A percentile compares a stretch with the other conserved stretches of the same genome.
phyloP scores from a whole-genome alignment of 2,329 filamentous ascomycete species.

The Huntiella moniliformis region DNA sequence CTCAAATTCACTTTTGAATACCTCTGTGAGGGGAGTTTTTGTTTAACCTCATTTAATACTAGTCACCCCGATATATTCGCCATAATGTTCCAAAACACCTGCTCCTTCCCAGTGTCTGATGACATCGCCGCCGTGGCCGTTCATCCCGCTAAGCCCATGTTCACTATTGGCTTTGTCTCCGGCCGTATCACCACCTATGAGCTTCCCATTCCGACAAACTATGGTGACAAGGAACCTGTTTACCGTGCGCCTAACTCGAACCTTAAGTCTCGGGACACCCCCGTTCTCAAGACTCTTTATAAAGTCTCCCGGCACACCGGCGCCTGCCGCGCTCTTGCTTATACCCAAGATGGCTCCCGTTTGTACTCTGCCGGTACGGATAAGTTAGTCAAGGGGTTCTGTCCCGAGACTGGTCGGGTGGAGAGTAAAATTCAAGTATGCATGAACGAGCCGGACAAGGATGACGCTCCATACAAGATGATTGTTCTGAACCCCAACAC shows the following conservation, averaged over 20 bases:
- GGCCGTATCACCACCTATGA: slow-evolving; percentile 76
- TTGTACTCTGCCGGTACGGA: slow-evolving; percentile 47
- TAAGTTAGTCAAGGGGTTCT: slow-evolving; percentile 38
- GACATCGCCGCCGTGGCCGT: slow-evolving; percentile 81
- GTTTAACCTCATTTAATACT: neutral
- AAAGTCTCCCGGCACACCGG: slow-evolving; percentile 79
- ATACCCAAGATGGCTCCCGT: slow-evolving; percentile 58
- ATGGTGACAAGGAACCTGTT: neutral
- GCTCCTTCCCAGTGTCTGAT: slow-evolving; percentile 65
- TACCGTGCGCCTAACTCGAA: slow-evolving; percentile 18
- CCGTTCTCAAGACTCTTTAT: slow-evolving; percentile 59
- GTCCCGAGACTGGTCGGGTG: slow-evolving; percentile 44
- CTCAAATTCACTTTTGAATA: no score
- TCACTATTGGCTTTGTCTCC: slow-evolving; percentile 68
- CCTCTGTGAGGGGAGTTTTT: no score
- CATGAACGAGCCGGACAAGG: slow-evolving; percentile 21
- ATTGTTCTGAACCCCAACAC: slow-evolving; percentile 74
- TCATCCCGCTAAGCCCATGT: slow-evolving; percentile 65
- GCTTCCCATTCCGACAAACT: slow-evolving; percentile 30
- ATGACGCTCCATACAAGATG: slow-evolving; percentile 55
- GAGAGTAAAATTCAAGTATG: slow-evolving; percentile 61
- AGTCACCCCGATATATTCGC: no score
- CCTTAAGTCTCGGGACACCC: slow-evolving; percentile 42
- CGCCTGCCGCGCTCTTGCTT: slow-evolving; percentile 68
- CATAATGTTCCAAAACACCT: slow-evolving; percentile 76